Conservation (phyloP, 495 filamentous ascomycete genomes). For the Oidiodendron maius region DNA sequence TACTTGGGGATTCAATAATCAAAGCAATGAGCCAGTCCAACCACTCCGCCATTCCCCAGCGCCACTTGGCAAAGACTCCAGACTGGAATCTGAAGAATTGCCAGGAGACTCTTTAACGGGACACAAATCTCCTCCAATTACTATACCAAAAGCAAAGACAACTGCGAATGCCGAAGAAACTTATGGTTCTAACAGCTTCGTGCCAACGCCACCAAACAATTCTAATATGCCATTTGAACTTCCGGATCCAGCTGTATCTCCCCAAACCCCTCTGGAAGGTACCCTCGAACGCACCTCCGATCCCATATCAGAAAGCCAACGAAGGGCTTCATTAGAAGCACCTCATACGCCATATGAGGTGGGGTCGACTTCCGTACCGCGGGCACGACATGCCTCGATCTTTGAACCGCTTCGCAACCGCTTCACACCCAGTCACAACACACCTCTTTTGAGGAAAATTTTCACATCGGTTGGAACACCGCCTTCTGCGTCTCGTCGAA, state of each 20-base stretch:
- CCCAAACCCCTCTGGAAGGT: background rate
- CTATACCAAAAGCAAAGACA: conserved; percentile 17
- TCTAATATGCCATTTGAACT: conserved; percentile 47
- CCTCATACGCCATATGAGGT: conserved; percentile 33
- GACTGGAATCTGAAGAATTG: conserved; percentile 9
- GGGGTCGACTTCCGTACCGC: conserved; percentile 29
- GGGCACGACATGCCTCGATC: conserved; percentile 19
- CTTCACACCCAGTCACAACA: conserved; percentile 21
- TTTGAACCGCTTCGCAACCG: conserved; percentile 25
- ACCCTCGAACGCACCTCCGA: background rate
- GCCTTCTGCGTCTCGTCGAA: conserved; percentile 28
- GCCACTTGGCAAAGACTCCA: conserved; percentile 9
- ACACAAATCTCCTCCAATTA: conserved; percentile 25
- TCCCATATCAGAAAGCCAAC: conserved; percentile 14
- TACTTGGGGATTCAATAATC: conserved; percentile 2
- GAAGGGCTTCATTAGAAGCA: conserved; percentile 12
- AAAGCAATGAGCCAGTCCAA: background rate
- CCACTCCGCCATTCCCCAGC: conserved; percentile 11
- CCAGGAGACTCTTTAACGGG: background rate
- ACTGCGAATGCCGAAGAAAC: too few relatives aligned
- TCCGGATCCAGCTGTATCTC: conserved; percentile 65
- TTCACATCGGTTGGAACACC: conserved; percentile 31
- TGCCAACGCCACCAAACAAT: conserved; percentile 52
- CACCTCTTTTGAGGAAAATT: conserved; percentile 31
- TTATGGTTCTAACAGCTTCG: conserved; percentile 66